phyloP scores from a whole-genome alignment of 1,139 yeast species.

The Pneumocystis murina region DNA sequence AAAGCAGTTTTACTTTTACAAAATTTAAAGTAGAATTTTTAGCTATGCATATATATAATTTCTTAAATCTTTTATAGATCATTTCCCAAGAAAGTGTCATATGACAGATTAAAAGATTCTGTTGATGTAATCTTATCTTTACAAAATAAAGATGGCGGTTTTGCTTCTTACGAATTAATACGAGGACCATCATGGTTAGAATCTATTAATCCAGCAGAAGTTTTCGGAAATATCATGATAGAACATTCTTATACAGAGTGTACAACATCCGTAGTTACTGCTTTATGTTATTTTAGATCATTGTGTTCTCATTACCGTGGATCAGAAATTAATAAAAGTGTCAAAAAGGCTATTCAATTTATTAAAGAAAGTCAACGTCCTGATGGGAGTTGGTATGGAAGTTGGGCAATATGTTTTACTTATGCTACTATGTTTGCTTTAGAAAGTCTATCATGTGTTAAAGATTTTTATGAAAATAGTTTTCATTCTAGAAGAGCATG shows the following conservation, averaged over 20 bases:
- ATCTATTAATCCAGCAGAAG: conserved; percentile 84
- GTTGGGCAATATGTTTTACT: conserved; percentile 95
- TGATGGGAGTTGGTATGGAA: conserved; percentile 97
- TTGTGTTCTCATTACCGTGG: conserved; percentile 45
- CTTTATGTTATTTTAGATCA: conserved; percentile 63
- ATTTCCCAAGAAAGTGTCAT: conserved; percentile 38
- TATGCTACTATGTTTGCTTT: conserved; percentile 97
- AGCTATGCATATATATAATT: conserved; percentile 20
- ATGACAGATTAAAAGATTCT: conserved; percentile 44
- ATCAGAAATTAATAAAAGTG: conserved; percentile 50
- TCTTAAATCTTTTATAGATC: conserved; percentile 5
- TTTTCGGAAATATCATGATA: conserved; percentile 94
- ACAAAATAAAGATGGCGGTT: conserved; percentile 87
- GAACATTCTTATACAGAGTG: conserved; percentile 98
- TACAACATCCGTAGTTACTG: conserved; percentile 86
- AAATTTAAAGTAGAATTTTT: conserved; percentile 28
- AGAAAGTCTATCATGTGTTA: conserved; percentile 70
- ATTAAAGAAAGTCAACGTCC: conserved; percentile 49
- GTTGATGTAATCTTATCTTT: conserved; percentile 53
- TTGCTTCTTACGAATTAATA: conserved; percentile 79
- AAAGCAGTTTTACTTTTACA: conserved; percentile 89
- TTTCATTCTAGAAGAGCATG: conserved; percentile 58
- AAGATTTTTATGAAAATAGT: conserved; percentile 46
- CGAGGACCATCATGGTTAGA: conserved; percentile 71
- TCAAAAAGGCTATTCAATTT: conserved; percentile 57